Conservation (phyloP, 495 filamentous ascomycete genomes). For the Aspergillus steynii region DNA sequence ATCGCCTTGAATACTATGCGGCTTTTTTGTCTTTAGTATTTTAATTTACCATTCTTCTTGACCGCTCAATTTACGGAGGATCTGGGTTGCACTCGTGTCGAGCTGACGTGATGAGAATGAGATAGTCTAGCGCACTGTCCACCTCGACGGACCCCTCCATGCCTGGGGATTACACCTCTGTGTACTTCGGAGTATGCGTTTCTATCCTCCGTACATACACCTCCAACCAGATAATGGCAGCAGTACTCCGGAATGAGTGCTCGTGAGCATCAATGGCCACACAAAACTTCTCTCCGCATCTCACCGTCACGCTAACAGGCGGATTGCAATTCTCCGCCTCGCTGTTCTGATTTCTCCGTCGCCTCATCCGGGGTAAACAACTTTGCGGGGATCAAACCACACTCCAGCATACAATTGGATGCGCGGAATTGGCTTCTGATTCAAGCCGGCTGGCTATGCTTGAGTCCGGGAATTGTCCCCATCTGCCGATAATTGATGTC, state of each 20-base stretch:
- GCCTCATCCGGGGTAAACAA: constrained; percentile 6
- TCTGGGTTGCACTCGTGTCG: not conserved
- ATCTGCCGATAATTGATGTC: not conserved
- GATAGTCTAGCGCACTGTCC: not conserved
- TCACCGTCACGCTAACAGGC: constrained; percentile 15
- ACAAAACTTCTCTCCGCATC: not conserved
- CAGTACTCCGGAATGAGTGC: not conserved
- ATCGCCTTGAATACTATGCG: not conserved
- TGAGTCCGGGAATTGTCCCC: not conserved
- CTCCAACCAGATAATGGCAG: not conserved
- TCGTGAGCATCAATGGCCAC: not conserved
- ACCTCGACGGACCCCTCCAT: not conserved
- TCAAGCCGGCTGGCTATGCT: not conserved
- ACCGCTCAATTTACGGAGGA: not conserved
- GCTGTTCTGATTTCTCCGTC: constrained; percentile 21
- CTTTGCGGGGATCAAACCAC: not conserved
- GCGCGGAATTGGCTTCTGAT: not conserved
- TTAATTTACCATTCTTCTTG: not conserved
- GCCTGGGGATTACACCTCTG: not conserved
- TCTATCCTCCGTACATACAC: not conserved
- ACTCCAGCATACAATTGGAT: not conserved
- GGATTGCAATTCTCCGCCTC: constrained; percentile 27
- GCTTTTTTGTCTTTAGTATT: not conserved
- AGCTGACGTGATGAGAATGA: not conserved
- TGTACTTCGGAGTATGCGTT: not conserved